These are phyloP conservation scores for Flaveria trinervia DNA, from an alignment of 129 eudicot species.

Conservation along the genomic window DNA sequence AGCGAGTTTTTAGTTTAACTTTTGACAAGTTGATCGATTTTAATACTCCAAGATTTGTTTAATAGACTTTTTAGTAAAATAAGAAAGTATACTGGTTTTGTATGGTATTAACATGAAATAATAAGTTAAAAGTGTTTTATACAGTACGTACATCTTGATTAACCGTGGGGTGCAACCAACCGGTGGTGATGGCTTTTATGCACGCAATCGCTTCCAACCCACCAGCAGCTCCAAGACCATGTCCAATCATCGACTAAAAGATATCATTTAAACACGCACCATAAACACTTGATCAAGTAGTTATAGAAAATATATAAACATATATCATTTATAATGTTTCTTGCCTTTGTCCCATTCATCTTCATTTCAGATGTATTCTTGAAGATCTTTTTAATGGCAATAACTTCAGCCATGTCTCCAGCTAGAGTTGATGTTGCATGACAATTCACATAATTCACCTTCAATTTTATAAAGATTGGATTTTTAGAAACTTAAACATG, in stretches of 20 bases:
- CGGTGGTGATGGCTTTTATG: slow-evolving; percentile 76
- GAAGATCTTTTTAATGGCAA: slow-evolving; percentile 73
- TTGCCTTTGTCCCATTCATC: slow-evolving; percentile 84
- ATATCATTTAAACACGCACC: background rate
- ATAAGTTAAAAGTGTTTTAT: background rate
- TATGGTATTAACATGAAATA: background rate
- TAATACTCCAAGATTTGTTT: too few relatives aligned
- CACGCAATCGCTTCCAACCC: slow-evolving; percentile 85
- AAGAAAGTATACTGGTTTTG: too few relatives aligned
- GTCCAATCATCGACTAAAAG: slow-evolving; percentile 78
- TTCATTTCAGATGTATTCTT: slow-evolving; percentile 71
- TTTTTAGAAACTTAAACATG: background rate
- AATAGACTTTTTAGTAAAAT: too few relatives aligned
- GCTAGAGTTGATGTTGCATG: slow-evolving; percentile 87
- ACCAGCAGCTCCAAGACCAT: slow-evolving; percentile 84
- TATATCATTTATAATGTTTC: slow-evolving; percentile 10
- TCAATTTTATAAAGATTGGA: background rate
- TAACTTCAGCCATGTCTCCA: slow-evolving; percentile 78
- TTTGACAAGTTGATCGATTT: too few relatives aligned
- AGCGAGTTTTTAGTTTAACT: too few relatives aligned
- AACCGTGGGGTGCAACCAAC: slow-evolving; percentile 85
- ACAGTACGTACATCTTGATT: slow-evolving; percentile 72
- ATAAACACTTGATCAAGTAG: slow-evolving; percentile 11
- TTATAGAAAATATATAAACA: background rate
- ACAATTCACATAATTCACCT: slow-evolving; percentile 84